Percentiles rank a stretch among this genome's conserved stretches.
Evolutionary conservation across 2,329 filamentous ascomycete genomes (phyloP).

Genomic region (Scedosporium dehoogii): DNA sequence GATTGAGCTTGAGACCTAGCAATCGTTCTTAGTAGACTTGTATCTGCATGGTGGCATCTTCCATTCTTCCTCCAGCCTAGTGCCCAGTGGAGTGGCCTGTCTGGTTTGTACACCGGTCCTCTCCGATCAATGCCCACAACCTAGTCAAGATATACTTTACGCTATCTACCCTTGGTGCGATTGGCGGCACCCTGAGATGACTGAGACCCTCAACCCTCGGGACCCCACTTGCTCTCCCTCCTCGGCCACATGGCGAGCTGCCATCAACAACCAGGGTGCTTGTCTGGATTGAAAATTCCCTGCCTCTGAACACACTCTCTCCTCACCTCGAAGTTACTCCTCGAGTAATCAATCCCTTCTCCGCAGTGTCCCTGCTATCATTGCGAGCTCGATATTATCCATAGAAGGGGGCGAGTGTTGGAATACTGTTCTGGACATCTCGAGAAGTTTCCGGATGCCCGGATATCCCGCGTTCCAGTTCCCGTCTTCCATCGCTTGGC

Average conservation of each 20-base stretch:
- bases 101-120: not conserved
- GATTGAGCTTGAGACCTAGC: not conserved
- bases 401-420: not conserved
- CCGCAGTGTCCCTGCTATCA: not conserved
- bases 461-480: constrained; percentile 10
- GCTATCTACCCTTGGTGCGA: not conserved
- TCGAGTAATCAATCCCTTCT: not conserved
- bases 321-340: not conserved
- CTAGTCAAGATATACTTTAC: not conserved
- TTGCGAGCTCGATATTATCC: not conserved
- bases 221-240: constrained; percentile 5
- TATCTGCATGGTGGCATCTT: not conserved
- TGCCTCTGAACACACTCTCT: not conserved
- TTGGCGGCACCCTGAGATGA: not conserved
- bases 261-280: not conserved
- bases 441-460: constrained; percentile 6
- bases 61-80: not conserved
- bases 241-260: constrained; percentile 7
- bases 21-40: not conserved
- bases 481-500: constrained; percentile 18
- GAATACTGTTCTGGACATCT: not conserved
- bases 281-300: constrained; percentile 5
- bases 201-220: constrained; percentile 3
- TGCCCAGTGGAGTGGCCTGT: not conserved
- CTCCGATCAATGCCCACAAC: not conserved